Base-by-base conservation (phyloP, 345 rosid genomes). In the Lepidium africanum region DNA sequence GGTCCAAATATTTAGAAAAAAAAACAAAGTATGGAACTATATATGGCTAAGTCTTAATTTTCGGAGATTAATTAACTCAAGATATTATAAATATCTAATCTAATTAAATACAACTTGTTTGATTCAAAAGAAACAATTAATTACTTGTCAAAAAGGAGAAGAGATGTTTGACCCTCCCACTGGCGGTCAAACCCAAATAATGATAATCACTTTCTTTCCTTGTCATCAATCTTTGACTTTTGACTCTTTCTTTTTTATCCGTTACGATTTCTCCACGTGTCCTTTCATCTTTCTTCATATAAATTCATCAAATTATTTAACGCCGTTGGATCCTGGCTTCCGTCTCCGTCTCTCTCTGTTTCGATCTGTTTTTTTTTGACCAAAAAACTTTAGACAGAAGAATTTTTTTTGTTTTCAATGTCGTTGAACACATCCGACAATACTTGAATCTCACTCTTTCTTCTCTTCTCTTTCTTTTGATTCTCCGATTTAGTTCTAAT, bases 151-250 rank as follows among this genome's bases (percentile, higher is more conserved):
- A 30, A 30, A 47, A 9, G 17, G 16, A 63, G 40, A 61, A 10
- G 51, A 52, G 37, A 37, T 60, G 70, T 83, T 66, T 76, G 85
- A 81, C 80, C 78, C 60, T 65, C 30, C 25, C 55, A 39, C 72
- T 27, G 51, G 62, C 69, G 77, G 87, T 82, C 89, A 86, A 83
- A 79, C 59, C 68, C 75, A 67, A 75, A 71, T 59, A 71, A 62
- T 40, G 53, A 67, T 72, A 57, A 75, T 67, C 65, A n/a, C 74
- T 78, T 69, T 66, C 72, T 74, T 79, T 79, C 81, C 73, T 19
- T 71, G 69, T 79, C 87, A 79, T 38, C 80, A 76, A 75, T 72
- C 45, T 81, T 74, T 75, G 85, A 84, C 87, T 84, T 82, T 84
- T 51, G 52, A 48, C 78, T 58, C 14, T 62, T 37, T 19, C 63